Percentiles rank a stretch among this genome's conserved stretches.
Conservation (phyloP, 768 basidiomycete genomes). For the Termitomyces titanicus region DNA sequence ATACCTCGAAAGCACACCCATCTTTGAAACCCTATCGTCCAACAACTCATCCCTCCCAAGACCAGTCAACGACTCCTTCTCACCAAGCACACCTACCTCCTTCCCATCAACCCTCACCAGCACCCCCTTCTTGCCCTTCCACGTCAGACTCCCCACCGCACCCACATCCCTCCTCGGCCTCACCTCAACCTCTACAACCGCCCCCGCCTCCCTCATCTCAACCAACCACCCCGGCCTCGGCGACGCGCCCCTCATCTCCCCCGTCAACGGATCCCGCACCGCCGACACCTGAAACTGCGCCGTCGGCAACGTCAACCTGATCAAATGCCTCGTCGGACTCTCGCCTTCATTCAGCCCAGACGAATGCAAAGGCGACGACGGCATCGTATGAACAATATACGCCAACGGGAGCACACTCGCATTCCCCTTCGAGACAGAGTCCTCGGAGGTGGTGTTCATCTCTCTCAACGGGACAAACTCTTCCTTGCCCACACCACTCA, state of each 20-base stretch:
- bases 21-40: constrained; percentile 63
- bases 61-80: constrained; percentile 73
- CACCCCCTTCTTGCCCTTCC: constrained; percentile 18
- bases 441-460: constrained; percentile 27
- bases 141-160: constrained; percentile 30
- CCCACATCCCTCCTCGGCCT: constrained; percentile 35
- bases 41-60: constrained; percentile 76
- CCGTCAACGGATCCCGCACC: constrained; percentile 78
- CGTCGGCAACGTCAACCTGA: constrained; percentile 79
- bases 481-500: constrained; percentile 28
- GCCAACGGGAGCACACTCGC: constrained; percentile 45
- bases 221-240: constrained; percentile 71
- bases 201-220: constrained; percentile 51
- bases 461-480: constrained; percentile 30
- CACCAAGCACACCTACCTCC: constrained; percentile 60
- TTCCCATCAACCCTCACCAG: constrained; percentile 37
- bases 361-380: constrained; percentile 79
- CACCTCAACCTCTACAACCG: constrained; percentile 53
- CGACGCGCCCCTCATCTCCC: constrained; percentile 55
- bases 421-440: constrained; percentile 14
- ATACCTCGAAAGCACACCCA: constrained; percentile 68
- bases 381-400: constrained; percentile 69
- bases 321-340: constrained; percentile 66
- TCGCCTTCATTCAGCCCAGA: constrained; percentile 47
- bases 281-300: constrained; percentile 75